Evolutionary conservation across 2,329 filamentous ascomycete genomes (phyloP).

Genomic region (Ceratocystis alfenasii): DNA sequence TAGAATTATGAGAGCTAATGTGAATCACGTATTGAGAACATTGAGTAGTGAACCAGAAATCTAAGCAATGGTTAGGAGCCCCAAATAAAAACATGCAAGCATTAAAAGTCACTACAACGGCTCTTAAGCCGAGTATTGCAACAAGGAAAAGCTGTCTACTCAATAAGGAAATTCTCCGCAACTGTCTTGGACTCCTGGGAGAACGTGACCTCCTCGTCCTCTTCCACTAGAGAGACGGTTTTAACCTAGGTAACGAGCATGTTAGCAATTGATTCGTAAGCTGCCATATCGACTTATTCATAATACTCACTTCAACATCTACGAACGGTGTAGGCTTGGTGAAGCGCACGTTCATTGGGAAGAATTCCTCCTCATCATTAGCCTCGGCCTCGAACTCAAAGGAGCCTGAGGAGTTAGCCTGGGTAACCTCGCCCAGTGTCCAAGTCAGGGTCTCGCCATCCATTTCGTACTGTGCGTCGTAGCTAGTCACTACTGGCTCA

Average conservation of each 20-base stretch:
- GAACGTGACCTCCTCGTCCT: conserved; percentile 68
- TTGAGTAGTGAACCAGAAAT: too few relatives aligned
- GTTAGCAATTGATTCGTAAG: neutral
- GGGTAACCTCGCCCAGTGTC: conserved; percentile 77
- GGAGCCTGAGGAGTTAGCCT: conserved; percentile 68
- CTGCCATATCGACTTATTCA: neutral
- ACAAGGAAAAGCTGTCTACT: conserved; percentile 37
- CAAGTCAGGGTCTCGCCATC: conserved; percentile 87
- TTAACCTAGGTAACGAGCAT: conserved; percentile 38
- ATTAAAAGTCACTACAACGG: conserved; percentile 10
- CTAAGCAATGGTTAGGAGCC: neutral
- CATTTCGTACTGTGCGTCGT: conserved; percentile 88
- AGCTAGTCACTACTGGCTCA: conserved; percentile 82
- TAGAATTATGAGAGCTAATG: too few relatives aligned
- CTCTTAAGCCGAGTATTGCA: neutral
- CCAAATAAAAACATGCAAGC: conserved; percentile 14
- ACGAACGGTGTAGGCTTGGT: conserved; percentile 76
- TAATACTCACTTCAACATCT: conserved; percentile 67
- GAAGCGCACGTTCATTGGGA: conserved; percentile 91
- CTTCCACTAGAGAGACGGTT: conserved; percentile 58
- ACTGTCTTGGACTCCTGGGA: conserved; percentile 69
- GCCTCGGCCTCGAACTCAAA: conserved; percentile 94
- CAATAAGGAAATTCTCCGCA: conserved; percentile 65
- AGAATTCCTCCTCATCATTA: conserved; percentile 84
- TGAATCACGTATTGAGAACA: too few relatives aligned